Evolutionary conservation across 1,284 basidiomycete genomes (phyloP).

Genomic region (Anthracocystis panici-leucophaei): DNA sequence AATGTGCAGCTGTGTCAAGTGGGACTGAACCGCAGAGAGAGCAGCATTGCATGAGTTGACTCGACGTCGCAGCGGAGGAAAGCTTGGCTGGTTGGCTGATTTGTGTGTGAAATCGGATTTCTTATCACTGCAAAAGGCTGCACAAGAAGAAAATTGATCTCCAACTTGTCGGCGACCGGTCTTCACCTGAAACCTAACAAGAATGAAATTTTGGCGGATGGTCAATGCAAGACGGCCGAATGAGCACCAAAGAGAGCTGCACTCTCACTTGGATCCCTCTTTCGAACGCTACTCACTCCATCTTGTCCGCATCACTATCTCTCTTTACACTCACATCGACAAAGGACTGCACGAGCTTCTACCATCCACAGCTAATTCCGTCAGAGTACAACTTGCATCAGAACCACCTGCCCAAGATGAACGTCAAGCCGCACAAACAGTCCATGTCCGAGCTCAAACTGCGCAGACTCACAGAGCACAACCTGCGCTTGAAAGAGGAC

Average conservation of each 20-base stretch:
- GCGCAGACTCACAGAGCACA: slow-evolving; percentile 90
- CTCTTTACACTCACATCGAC: no score
- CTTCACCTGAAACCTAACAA: background rate
- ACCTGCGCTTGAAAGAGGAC: slow-evolving; percentile 89
- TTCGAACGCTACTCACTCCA: no score
- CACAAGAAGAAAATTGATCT: background rate
- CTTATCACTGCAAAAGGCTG: slow-evolving; percentile 7
- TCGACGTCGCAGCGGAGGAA: background rate
- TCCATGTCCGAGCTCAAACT: slow-evolving; percentile 95
- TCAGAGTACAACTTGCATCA: background rate
- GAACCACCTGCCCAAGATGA: slow-evolving; percentile 71
- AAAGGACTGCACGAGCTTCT: no score
- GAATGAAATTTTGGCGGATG: background rate
- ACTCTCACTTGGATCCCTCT: background rate
- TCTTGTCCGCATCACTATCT: no score
- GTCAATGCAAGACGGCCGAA: slow-evolving; percentile 5
- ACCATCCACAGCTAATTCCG: background rate
- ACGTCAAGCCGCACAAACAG: slow-evolving; percentile 75
- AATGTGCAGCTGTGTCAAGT: slow-evolving; percentile 1
- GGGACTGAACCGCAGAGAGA: no score
- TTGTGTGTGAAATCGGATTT: slow-evolving; percentile 4
- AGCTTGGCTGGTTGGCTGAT: background rate
- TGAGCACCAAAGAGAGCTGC: background rate
- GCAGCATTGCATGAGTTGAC: slow-evolving; percentile 7
- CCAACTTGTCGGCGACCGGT: background rate